These are phyloP conservation scores for Botrytis galanthina DNA, from an alignment of 2,329 filamentous ascomycete species.

Conservation along the genomic window DNA sequence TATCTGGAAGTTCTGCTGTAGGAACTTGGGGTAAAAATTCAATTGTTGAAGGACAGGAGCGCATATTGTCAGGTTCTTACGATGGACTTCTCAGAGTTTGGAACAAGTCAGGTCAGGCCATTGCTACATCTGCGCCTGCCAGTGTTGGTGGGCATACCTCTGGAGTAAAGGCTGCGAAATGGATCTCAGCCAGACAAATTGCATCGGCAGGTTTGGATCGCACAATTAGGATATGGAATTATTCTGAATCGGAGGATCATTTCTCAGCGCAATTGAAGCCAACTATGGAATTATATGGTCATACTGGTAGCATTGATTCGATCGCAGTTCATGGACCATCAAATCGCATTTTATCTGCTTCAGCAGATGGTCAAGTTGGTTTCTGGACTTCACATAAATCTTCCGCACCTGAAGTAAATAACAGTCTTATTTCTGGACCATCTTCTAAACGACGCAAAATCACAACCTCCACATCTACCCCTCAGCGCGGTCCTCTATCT, in stretches of 20 bases:
- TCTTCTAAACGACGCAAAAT: slow-evolving; percentile 76
- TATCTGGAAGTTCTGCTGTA: slow-evolving; percentile 64
- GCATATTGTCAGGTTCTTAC: slow-evolving; percentile 89
- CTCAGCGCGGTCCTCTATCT: slow-evolving; percentile 74
- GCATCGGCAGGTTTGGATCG: slow-evolving; percentile 82
- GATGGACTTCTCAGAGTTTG: slow-evolving; percentile 87
- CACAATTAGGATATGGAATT: slow-evolving; percentile 87
- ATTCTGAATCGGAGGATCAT: slow-evolving; percentile 62
- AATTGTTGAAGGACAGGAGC: slow-evolving; percentile 57
- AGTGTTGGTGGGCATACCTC: slow-evolving; percentile 71
- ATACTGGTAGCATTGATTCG: slow-evolving; percentile 70
- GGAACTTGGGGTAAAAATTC: slow-evolving; percentile 54
- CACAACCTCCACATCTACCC: slow-evolving; percentile 47
- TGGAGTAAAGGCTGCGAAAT: slow-evolving; percentile 78
- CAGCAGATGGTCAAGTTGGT: slow-evolving; percentile 78
- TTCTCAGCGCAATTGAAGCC: slow-evolving; percentile 60
- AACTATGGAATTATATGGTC: slow-evolving; percentile 78
- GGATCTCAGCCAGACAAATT: slow-evolving; percentile 73
- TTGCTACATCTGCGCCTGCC: slow-evolving; percentile 70
- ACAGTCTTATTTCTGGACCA: slow-evolving; percentile 65
- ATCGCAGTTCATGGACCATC: slow-evolving; percentile 72
- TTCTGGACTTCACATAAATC: slow-evolving; percentile 83
- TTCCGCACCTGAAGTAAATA: slow-evolving; percentile 70
- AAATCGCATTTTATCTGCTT: slow-evolving; percentile 79
- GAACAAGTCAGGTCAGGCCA: slow-evolving; percentile 82